Base-by-base conservation (phyloP, 352 stramenopile species). In the Globisporangium irregulare region DNA sequence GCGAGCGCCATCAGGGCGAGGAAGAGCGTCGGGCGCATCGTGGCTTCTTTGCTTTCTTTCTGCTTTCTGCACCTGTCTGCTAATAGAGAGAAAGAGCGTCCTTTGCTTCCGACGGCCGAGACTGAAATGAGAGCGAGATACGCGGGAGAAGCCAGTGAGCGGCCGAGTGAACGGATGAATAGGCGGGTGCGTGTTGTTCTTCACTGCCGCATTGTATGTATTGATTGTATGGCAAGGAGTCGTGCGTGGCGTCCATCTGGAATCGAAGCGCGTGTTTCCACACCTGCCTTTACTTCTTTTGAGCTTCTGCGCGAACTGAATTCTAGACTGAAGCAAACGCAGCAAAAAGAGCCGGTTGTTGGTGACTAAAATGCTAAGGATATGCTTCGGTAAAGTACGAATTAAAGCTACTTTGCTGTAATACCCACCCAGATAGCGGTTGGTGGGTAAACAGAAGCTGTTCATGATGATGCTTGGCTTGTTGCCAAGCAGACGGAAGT, bases 91-190 rank as follows among this genome's bases (percentile, higher is more conserved):
- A 38, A 24, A 9, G 27, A 59, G 54, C 38, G 72, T 73, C 71
- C 22, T 80, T 75, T 51, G 73, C 64, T 61, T 75, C 56, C 64
- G 57, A 54, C 32, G 67, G 73, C 65, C 59, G 77, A 75, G 72
- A 70, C 64, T 51, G 63, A 69, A 83, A 81, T 82, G 76, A 77
- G 54, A 58, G 25, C 29, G 25, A 32, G 14, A 32, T 2, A 7
- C 12, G 24, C 24, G 3, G 51, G 51, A 22, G 48, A 54, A 54
- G n/a, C 48, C n/a, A 25, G 48, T 9, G 36, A 12, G 9, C 4
- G 15, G 18, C 1, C 24, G 25, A 12, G 24, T 29, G 27, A 20
- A 20, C 24, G 25, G 24, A 58, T 34, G 25, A 29, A 58, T 34
- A 18, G 51, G 22, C 22, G n/a, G 9, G n/a, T 18, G 24, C 12